These are phyloP conservation scores for Seiridium cupressi DNA, from an alignment of 2,329 filamentous ascomycete species.

Conservation along the genomic window DNA sequence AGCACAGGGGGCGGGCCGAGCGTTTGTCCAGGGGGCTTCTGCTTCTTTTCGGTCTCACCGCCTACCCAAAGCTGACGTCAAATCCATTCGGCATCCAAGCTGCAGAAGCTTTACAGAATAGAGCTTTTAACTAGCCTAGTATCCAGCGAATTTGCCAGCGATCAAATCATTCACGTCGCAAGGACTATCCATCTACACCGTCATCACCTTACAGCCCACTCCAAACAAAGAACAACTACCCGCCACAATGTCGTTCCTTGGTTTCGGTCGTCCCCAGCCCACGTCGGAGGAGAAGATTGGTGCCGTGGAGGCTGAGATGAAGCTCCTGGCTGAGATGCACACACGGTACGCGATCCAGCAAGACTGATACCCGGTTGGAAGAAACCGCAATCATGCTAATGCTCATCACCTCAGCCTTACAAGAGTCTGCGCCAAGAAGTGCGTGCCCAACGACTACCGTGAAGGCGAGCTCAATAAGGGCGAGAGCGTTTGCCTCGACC, in stretches of 20 bases:
- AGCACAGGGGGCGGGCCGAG: neutral
- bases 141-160: neutral
- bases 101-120: no score
- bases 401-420: slow-evolving; percentile 59
- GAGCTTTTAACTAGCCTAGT: no score
- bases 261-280: slow-evolving; percentile 75
- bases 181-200: neutral
- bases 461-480: slow-evolving; percentile 98
- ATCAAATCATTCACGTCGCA: neutral
- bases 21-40: neutral
- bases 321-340: slow-evolving; percentile 97
- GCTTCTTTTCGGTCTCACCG: slow-evolving; percentile 13
- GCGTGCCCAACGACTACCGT: slow-evolving; percentile 87
- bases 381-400: neutral
- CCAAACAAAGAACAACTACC: neutral
- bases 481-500: slow-evolving; percentile 96
- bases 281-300: slow-evolving; percentile 97
- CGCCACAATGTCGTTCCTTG: slow-evolving; percentile 68
- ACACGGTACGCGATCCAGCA: slow-evolving; percentile 65
- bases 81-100: neutral
- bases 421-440: slow-evolving; percentile 90
- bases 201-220: neutral
- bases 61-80: slow-evolving; percentile 17
- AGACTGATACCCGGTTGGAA: neutral
- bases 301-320: slow-evolving; percentile 93